Conservation (phyloP, 805 yeast species). For the Candida ovalis region DNA sequence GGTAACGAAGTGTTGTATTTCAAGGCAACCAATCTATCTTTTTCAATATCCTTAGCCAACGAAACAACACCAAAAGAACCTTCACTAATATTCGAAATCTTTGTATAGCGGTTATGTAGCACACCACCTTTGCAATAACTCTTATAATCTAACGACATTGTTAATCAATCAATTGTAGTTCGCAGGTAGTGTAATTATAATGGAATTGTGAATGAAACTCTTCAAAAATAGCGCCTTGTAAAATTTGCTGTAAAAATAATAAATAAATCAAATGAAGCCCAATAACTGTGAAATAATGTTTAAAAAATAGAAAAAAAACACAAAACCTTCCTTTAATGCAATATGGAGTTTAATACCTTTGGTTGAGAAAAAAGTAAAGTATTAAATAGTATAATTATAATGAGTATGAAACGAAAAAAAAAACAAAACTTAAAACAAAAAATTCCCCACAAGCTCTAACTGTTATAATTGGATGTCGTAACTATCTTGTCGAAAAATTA, state of each 20-base stretch:
- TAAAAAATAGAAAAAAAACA: neutral
- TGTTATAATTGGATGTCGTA: neutral
- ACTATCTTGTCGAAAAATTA: neutral
- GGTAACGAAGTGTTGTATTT: slow-evolving; percentile 72
- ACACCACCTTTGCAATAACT: slow-evolving; percentile 36
- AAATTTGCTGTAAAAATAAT: too few species aligned
- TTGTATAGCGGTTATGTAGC: slow-evolving; percentile 59
- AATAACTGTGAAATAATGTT: too few species aligned
- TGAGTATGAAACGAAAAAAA: neutral
- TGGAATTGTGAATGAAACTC: too few species aligned
- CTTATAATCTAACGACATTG: slow-evolving; percentile 28
- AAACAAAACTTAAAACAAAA: neutral
- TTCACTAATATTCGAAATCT: slow-evolving; percentile 73
- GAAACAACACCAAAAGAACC: slow-evolving; percentile 94
- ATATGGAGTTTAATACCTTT: neutral
- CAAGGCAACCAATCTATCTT: slow-evolving; percentile 65
- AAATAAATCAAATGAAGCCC: neutral
- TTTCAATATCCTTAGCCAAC: slow-evolving; percentile 67
- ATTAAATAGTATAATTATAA: neutral
- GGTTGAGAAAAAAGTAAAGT: too few species aligned
- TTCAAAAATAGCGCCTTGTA: too few species aligned
- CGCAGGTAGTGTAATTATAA: too few species aligned
- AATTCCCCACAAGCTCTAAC: neutral
- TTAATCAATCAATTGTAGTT: neutral
- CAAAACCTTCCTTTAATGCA: neutral